Base-by-base conservation (phyloP, 257 asterid genomes). In the Lycium ferocissimum region DNA sequence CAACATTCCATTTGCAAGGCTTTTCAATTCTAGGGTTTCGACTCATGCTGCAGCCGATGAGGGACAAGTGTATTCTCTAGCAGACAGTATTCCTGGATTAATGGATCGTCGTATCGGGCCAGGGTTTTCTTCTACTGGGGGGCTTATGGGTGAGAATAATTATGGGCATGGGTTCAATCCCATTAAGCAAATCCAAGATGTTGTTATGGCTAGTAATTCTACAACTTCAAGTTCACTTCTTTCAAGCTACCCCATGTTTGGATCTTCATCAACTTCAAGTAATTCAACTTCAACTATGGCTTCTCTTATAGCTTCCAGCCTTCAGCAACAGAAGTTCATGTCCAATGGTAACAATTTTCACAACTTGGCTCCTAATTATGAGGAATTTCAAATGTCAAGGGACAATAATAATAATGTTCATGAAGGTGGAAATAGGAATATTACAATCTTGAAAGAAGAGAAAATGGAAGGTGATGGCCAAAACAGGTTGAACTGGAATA, bases 281-380 rank as follows among this genome's bases (percentile, higher is more conserved):
- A 38, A 59, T 57, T 86, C 93, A 22, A 65, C 83, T 83, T 84
- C 91, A 79, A 86, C 91, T 45, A 76, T 91, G 86, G 88, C 92
- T 67, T 89, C 93, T 59, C 79, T 91, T 80, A 70, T 89, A 37
- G 91, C 90, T 71, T 89, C 92, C 3, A 86, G 86, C 78, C 84
- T 88, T 81, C 89, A 88, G 4, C 86, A 86, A 57, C 91, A 87
- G 59, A 88, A 87, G 37, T 38, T 81, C 45, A 38, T 71, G 37
- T 73, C 87, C 26, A 87, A 10, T 11, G 53, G 57, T 12, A 82
- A 61, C 51, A 83, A 40, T 22, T 88, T 87, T 59, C 82, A 80
- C 47, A 86, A 85, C 9, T 83, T 85, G 10, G 35, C 70, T 2
- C 86, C 86, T 3, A 70, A 4, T 70, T 87, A 69, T 70, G 89